phyloP scores from a whole-genome alignment of 1,284 basidiomycete genomes.

The Ceratobasidium sp. region DNA sequence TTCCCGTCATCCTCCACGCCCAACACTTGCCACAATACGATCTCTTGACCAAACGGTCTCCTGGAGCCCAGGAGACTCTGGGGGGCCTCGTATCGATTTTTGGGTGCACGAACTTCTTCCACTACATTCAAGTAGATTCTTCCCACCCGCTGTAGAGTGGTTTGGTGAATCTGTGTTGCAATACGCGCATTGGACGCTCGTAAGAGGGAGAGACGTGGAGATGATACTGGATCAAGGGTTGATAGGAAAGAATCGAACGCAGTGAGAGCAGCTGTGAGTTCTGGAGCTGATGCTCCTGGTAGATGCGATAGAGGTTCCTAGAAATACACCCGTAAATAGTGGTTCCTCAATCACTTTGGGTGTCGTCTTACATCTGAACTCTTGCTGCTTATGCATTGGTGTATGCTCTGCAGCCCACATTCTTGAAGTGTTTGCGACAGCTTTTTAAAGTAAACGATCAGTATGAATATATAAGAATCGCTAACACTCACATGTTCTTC shows the following conservation, averaged over 20 bases:
- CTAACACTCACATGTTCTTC: constrained; percentile 76
- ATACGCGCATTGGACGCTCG: constrained; percentile 63
- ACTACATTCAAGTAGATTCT: constrained; percentile 74
- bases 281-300: constrained; percentile 62
- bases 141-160: constrained; percentile 71
- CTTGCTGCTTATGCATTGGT: constrained; percentile 64
- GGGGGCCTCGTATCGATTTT: constrained; percentile 86
- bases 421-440: constrained; percentile 74
- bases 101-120: constrained; percentile 72
- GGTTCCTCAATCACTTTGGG: background rate
- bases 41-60: constrained; percentile 78
- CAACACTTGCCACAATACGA: constrained; percentile 74
- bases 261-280: constrained; percentile 62
- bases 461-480: background rate
- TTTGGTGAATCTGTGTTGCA: constrained; percentile 74
- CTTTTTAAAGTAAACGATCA: constrained; percentile 53
- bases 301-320: constrained; percentile 66
- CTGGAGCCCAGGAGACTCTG: constrained; percentile 85
- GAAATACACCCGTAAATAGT: background rate
- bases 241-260: constrained; percentile 75
- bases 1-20: constrained; percentile 58
- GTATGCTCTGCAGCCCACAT: constrained; percentile 73
- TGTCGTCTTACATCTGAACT: constrained; percentile 58
- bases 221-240: constrained; percentile 60
- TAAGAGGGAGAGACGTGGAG: constrained; percentile 74